Conservation (phyloP, 305 asterid genomes). For the Vinca major region DNA sequence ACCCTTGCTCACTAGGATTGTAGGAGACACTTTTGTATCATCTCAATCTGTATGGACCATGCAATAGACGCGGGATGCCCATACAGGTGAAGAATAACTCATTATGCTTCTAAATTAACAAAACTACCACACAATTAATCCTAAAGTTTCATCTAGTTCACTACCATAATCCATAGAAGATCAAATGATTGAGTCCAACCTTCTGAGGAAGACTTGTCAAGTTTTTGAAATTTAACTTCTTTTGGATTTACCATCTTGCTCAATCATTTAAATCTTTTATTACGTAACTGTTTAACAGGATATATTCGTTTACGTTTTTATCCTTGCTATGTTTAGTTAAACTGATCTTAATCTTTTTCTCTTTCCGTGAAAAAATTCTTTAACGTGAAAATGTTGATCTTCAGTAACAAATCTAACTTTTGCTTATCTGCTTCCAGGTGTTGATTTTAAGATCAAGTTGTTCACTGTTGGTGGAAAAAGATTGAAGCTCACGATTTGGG, state of each 20-base stretch:
- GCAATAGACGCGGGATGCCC: not conserved
- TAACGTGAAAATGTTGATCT: not conserved
- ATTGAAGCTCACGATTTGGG: slow-evolving; percentile 88
- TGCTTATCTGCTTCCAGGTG: slow-evolving; percentile 39
- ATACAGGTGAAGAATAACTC: not conserved
- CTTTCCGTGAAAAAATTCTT: not conserved
- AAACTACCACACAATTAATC: not conserved
- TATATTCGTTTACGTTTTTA: not conserved
- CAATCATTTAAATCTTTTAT: not conserved
- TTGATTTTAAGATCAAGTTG: slow-evolving; percentile 76
- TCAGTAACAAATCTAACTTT: not conserved
- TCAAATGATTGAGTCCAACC: not conserved
- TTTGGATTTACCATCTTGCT: too few relatives aligned
- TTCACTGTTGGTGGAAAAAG: slow-evolving; percentile 56
- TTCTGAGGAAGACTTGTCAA: not conserved
- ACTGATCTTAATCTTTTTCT: not conserved
- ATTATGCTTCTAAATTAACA: not conserved
- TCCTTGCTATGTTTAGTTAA: not conserved
- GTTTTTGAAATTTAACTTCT: not conserved
- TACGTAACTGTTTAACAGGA: not conserved
- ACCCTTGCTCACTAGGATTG: not conserved
- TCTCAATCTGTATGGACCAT: not conserved
- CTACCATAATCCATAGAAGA: too few relatives aligned
- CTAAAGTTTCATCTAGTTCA: not conserved
- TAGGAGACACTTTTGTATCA: not conserved